A percentile compares a stretch with the other conserved stretches of the same genome.
Evolutionary conservation across 495 filamentous ascomycete species (phyloP).

Genomic region (Ascobolus immersus): DNA sequence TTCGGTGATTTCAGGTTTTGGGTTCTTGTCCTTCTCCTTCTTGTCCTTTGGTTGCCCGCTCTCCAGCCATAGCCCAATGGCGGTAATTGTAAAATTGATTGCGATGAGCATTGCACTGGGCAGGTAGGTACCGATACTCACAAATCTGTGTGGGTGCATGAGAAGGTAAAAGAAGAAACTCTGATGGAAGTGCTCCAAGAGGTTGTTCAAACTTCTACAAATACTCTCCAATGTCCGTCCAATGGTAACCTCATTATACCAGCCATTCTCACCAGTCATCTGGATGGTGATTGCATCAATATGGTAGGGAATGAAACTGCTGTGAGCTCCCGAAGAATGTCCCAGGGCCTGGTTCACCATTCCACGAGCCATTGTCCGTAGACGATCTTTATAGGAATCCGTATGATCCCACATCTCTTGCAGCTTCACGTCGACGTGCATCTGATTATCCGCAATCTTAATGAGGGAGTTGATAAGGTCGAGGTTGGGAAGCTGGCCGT

Average conservation of each 20-base stretch:
- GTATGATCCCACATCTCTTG: conserved; percentile 73
- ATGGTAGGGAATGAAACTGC: conserved; percentile 90
- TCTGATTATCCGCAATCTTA: conserved; percentile 65
- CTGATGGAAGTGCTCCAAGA: conserved; percentile 90
- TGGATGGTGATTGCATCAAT: conserved; percentile 89
- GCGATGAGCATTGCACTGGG: conserved; percentile 92
- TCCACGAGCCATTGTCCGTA: conserved; percentile 73
- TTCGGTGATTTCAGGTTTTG: conserved; percentile 13
- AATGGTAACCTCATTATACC: conserved; percentile 92
- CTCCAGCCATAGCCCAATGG: conserved; percentile 73
- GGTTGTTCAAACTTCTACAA: conserved; percentile 78
- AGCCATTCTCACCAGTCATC: conserved; percentile 57
- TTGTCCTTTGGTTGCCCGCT: conserved; percentile 30
- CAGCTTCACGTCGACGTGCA: conserved; percentile 58
- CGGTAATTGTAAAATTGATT: conserved; percentile 81
- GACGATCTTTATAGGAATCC: conserved; percentile 55
- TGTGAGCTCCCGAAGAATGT: conserved; percentile 73
- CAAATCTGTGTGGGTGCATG: conserved; percentile 70
- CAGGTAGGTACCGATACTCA: conserved; percentile 92
- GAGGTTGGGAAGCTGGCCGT: conserved; percentile 82
- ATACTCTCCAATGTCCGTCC: conserved; percentile 71
- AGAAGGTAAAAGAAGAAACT: conserved; percentile 98
- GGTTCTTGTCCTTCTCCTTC: conserved; percentile 5
- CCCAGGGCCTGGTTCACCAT: conserved; percentile 83
- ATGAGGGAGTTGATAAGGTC: conserved; percentile 91